phyloP scores from a whole-genome alignment of 306 rosid genomes.

The Astragalus membranaceus region DNA sequence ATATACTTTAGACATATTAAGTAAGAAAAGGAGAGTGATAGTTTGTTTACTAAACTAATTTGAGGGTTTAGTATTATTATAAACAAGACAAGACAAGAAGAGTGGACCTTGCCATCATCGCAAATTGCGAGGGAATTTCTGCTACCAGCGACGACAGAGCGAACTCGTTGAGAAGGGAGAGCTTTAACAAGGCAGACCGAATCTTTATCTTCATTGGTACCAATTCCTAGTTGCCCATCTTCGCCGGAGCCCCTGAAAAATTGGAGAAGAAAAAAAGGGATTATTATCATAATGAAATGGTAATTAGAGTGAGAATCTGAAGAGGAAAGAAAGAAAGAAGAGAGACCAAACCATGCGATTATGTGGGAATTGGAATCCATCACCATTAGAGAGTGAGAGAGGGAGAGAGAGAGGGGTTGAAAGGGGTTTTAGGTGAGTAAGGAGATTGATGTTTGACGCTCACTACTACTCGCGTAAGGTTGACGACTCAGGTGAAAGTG shows the following conservation, averaged over 20 bases:
- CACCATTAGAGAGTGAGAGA: neutral
- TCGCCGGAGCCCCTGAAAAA: conserved; percentile 90
- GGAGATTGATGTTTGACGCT: neutral
- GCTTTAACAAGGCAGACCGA: conserved; percentile 54
- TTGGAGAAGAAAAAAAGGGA: neutral
- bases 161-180: conserved; percentile 37
- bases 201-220: conserved; percentile 71
- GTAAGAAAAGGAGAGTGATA: too few relatives aligned
- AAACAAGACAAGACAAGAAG: too few relatives aligned
- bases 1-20: too few relatives aligned
- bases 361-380: conserved; percentile 24
- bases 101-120: conserved; percentile 90
- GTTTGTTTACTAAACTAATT: too few relatives aligned
- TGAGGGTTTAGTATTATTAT: too few relatives aligned
- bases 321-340: neutral
- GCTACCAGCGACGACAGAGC: conserved; percentile 91
- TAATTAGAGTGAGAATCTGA: neutral
- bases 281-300: neutral
- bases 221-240: conserved; percentile 91
- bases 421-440: neutral
- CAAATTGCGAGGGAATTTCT: conserved; percentile 90
- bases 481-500: neutral
- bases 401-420: neutral
- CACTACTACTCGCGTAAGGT: neutral
- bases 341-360: conserved; percentile 26